A percentile compares a stretch with the other conserved stretches of the same genome.
phyloP scores from a whole-genome alignment of 2,329 filamentous ascomycete species.

The Colletotrichum musicola region DNA sequence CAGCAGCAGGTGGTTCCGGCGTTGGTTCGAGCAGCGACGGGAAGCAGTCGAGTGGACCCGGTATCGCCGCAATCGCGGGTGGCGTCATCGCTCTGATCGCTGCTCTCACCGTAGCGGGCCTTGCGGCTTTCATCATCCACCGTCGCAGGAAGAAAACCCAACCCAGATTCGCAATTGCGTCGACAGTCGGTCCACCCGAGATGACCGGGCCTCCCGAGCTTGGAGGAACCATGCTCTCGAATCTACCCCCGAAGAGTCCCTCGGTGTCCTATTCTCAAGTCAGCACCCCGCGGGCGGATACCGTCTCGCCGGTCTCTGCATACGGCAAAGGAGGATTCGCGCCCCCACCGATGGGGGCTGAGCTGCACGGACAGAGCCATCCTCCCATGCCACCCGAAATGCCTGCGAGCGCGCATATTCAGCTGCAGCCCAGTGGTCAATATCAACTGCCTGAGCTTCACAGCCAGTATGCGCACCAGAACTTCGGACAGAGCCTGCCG shows the following conservation, averaged over 20 bases:
- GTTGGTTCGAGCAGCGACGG: slow-evolving; percentile 25
- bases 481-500: slow-evolving; percentile 30
- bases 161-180: slow-evolving; percentile 37
- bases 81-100: slow-evolving; percentile 41
- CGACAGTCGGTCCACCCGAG: slow-evolving; percentile 32
- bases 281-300: slow-evolving; percentile 40
- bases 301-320: slow-evolving; percentile 45
- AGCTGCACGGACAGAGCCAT: slow-evolving; percentile 44
- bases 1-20: background rate
- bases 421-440: slow-evolving; percentile 40
- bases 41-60: slow-evolving; percentile 39
- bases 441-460: slow-evolving; percentile 42
- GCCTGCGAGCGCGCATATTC: slow-evolving; percentile 38
- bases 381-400: slow-evolving; percentile 40
- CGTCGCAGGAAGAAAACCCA: slow-evolving; percentile 47
- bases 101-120: slow-evolving; percentile 43
- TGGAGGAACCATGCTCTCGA: slow-evolving; percentile 39
- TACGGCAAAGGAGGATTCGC: slow-evolving; percentile 42
- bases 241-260: slow-evolving; percentile 46
- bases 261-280: slow-evolving; percentile 45
- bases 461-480: slow-evolving; percentile 30
- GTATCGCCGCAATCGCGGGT: slow-evolving; percentile 50
- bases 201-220: slow-evolving; percentile 51
- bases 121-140: slow-evolving; percentile 52
- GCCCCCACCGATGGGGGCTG: slow-evolving; percentile 42